Percentiles rank a stretch among this genome's conserved stretches.
These are phyloP conservation scores for Blastocystis hominis DNA, from an alignment of 352 stramenopile species.

Conservation along the genomic window DNA sequence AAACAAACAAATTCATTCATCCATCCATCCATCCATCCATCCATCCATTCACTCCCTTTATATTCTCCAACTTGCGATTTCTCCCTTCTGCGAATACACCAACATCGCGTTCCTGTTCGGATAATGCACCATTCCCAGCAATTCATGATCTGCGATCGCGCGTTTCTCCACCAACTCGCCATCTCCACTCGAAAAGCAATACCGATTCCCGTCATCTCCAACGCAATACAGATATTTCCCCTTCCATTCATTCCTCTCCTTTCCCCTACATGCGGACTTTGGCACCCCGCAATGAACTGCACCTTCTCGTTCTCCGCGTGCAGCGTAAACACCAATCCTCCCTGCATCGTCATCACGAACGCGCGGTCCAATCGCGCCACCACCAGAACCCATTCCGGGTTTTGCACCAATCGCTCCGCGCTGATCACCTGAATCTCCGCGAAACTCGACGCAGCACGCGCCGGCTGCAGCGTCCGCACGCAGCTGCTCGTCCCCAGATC, in stretches of 20 bases:
- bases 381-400: conserved; percentile 9
- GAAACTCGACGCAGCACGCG: not conserved
- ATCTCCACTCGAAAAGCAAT: not conserved
- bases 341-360: not conserved
- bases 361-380: not conserved
- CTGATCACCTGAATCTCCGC: conserved; percentile 17
- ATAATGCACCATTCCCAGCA: conserved; percentile 1
- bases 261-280: not conserved
- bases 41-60: too few relatives aligned
- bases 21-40: too few relatives aligned
- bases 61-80: too few relatives aligned
- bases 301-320: not conserved
- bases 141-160: not conserved
- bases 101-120: not conserved
- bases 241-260: not conserved
- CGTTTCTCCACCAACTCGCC: conserved; percentile 26
- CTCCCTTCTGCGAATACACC: conserved; percentile 21
- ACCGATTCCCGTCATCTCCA: conserved; percentile 17
- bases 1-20: too few relatives aligned
- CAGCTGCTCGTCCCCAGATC: conserved; percentile 73
- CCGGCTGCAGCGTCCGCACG: conserved; percentile 69
- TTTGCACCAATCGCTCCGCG: not conserved
- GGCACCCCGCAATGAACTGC: not conserved
- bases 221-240: conserved; percentile 54
- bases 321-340: not conserved